Conservation (phyloP, 2,329 filamentous ascomycete species). For the Hypoxylon sp. region DNA sequence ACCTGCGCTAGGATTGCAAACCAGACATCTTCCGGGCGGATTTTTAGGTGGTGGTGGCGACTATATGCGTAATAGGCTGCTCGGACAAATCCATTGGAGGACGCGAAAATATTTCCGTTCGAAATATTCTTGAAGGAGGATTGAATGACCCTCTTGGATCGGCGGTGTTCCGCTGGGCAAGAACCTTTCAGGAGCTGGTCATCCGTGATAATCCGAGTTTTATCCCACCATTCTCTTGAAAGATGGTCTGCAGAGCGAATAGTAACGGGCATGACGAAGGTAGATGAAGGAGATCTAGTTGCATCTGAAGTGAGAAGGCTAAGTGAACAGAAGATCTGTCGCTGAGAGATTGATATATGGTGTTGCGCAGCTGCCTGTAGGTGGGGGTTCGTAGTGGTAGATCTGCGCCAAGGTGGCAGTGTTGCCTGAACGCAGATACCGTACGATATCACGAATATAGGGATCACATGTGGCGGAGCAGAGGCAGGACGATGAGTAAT, state of each 20-base stretch:
- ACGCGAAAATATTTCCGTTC: background rate
- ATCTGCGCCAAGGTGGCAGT: too few relatives aligned
- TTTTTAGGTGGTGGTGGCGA: slow-evolving; percentile 59
- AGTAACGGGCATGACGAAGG: background rate
- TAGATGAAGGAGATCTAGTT: too few relatives aligned
- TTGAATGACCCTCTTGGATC: background rate
- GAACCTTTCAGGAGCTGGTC: background rate
- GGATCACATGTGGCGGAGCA: too few relatives aligned
- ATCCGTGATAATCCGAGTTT: background rate
- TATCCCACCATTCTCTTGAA: background rate
- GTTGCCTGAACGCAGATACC: too few relatives aligned
- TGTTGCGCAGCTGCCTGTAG: too few relatives aligned
- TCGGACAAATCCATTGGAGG: slow-evolving; percentile 7
- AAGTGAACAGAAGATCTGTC: too few relatives aligned
- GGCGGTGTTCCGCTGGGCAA: background rate
- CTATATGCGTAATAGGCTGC: slow-evolving; percentile 4
- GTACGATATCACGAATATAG: too few relatives aligned
- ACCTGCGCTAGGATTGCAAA: slow-evolving; percentile 65
- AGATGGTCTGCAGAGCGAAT: background rate
- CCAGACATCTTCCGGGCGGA: slow-evolving; percentile 69
- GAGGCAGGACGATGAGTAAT: too few relatives aligned
- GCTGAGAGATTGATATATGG: too few relatives aligned
- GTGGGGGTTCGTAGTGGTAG: too few relatives aligned
- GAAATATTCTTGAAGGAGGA: background rate
- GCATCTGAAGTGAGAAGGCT: too few relatives aligned